Evolutionary conservation across 202 grass and related monocot genomes (phyloP).

Genomic region (Bolboschoenoplectus hybrid): DNA sequence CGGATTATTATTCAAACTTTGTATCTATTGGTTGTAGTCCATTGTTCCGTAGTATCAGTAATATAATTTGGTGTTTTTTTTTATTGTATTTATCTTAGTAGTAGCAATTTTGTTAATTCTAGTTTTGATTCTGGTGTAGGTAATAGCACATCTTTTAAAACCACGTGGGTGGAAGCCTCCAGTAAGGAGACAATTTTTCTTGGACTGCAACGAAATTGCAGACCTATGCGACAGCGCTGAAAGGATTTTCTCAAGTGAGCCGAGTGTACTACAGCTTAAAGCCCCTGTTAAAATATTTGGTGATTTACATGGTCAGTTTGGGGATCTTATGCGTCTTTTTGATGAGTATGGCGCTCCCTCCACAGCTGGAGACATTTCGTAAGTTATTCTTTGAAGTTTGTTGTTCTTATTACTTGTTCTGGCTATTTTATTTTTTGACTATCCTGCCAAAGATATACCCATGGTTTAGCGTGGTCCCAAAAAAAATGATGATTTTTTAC

Average conservation of each 20-base stretch:
- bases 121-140: conserved; percentile 45
- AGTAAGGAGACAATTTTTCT: conserved; percentile 87
- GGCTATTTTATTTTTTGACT: conserved; percentile 2
- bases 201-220: conserved; percentile 97
- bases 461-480: not conserved
- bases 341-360: conserved; percentile 99
- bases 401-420: not conserved
- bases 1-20: not conserved
- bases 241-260: conserved; percentile 95
- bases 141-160: conserved; percentile 90
- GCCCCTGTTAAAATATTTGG: conserved; percentile 98
- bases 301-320: conserved; percentile 98
- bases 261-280: conserved; percentile 94
- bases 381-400: conserved; percentile 34
- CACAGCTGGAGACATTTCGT: conserved; percentile 97
- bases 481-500: not conserved
- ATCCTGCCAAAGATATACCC: conserved; percentile 19
- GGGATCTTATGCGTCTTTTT: conserved; percentile 96
- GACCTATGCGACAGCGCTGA: conserved; percentile 97
- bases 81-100: conserved; percentile 22
- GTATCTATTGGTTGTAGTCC: not conserved
- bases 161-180: conserved; percentile 99
- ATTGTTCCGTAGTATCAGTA: not conserved
- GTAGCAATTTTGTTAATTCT: not conserved
- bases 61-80: not conserved